Base-by-base conservation (phyloP, 176 grass and related monocot genomes). In the Chrysopogon serrulatus region DNA sequence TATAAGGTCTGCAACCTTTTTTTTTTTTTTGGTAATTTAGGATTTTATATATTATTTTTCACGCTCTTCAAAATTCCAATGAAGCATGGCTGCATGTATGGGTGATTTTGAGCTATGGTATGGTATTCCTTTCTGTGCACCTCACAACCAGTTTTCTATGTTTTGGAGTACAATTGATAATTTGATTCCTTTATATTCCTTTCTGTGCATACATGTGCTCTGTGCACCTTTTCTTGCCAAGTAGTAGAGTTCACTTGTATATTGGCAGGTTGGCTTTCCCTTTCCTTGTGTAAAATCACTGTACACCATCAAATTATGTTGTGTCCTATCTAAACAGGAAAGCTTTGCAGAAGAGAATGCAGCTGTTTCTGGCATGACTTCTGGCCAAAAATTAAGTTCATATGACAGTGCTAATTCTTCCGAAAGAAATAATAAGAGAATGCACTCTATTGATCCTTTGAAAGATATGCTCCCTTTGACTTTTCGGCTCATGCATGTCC, bases 401-500 rank as follows among this genome's bases (percentile, higher is more conserved):
- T 33, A 56, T 75, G 67, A 82, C 10, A 54, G 9, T 48, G 28
- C 45, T 87, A 78, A 32, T 69, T 90, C 84, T 84, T 91, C 82
- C 14, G 30, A 77, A 21, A 89, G 62, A 82, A 83, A 76, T 59
- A 82, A 66, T 2, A 85, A 87, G 53, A 73, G 43, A 78, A 78
- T 62, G 6, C 76, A 72, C 17, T 82, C 89, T 73, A 68, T 85
- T 51, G 79, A 14, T 76, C 42, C 87, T 83, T 47, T 73, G n/a
- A 82, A 85, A 78, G 85, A 94, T 69, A 35, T 24, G 42, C 78
- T 85, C 33, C 67, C 89, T 0, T 88, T 79, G 41, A 92, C 67
- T 78, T 96, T 99, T 80, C 74, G 89, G 33, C 89, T 99, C 24
- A 94, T 94, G 91, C 76, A 17, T 85, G 91, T 96, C 77, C 91